Evolutionary conservation across 2,329 filamentous ascomycete genomes (phyloP).

Genomic region (Aspergillus sclerotialis): DNA sequence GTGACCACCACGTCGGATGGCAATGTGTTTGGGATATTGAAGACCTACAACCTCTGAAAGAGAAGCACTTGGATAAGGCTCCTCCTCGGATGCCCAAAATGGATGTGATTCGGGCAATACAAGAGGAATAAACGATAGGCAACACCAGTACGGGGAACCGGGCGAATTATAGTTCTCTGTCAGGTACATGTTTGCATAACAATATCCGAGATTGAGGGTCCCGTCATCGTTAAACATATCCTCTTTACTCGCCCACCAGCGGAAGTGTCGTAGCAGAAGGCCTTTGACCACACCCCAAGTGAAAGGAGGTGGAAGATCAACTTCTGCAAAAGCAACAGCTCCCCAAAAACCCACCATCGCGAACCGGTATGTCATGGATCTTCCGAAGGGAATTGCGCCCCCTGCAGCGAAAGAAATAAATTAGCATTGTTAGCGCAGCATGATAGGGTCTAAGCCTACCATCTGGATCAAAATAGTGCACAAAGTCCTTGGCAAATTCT

Average conservation of each 20-base stretch:
- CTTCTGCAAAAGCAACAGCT: constrained; percentile 66
- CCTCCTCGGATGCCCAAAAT: constrained; percentile 66
- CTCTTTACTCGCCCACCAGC: constrained; percentile 71
- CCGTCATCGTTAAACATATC: constrained; percentile 70
- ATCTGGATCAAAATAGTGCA: constrained; percentile 68
- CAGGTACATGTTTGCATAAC: constrained; percentile 74
- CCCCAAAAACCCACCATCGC: constrained; percentile 83
- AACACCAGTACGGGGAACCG: constrained; percentile 68
- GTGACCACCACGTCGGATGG: constrained; percentile 64
- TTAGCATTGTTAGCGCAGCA: too few relatives aligned
- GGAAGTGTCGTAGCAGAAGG: constrained; percentile 63
- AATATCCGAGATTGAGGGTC: constrained; percentile 69
- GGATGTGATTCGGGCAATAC: constrained; percentile 63
- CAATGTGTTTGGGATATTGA: constrained; percentile 65
- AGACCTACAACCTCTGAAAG: constrained; percentile 57
- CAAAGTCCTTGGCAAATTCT: constrained; percentile 61
- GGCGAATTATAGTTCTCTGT: constrained; percentile 81
- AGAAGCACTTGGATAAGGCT: constrained; percentile 49
- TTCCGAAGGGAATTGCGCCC: constrained; percentile 67
- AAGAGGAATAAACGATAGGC: constrained; percentile 67
- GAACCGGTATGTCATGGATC: constrained; percentile 74
- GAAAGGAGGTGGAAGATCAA: constrained; percentile 63
- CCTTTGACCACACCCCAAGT: constrained; percentile 77
- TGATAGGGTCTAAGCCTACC: constrained; percentile 37
- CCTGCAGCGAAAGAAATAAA: constrained; percentile 25